phyloP scores from a whole-genome alignment of 2,329 filamentous ascomycete species.

The Mariannaea elegans region DNA sequence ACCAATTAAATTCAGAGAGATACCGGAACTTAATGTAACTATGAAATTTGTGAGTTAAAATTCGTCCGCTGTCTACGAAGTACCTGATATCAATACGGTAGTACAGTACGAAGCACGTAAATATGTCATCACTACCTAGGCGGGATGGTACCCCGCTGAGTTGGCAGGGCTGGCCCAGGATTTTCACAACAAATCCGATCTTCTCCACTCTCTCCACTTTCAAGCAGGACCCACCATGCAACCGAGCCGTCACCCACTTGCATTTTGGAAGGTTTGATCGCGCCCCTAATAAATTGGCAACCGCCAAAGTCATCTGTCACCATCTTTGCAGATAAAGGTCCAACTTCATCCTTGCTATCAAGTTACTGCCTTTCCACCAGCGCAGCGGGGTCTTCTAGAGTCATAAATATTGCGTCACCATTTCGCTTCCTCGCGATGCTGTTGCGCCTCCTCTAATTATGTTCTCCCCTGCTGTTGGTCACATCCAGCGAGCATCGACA shows the following conservation, averaged over 20 bases:
- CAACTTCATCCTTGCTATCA: constrained; percentile 13
- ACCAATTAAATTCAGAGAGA: too few species aligned
- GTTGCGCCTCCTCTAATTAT: constrained; percentile 38
- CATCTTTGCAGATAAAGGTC: background rate
- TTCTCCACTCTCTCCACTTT: constrained; percentile 26
- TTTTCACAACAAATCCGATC: too few species aligned
- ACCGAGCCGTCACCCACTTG: constrained; percentile 32
- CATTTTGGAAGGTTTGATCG: background rate
- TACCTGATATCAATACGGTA: too few species aligned
- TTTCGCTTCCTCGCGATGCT: constrained; percentile 37
- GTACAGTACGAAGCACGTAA: too few species aligned
- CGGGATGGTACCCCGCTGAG: too few species aligned
- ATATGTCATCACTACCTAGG: too few species aligned
- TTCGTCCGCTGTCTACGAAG: too few species aligned
- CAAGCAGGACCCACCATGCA: constrained; percentile 22
- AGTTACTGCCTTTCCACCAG: constrained; percentile 10
- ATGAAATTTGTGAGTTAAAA: too few species aligned
- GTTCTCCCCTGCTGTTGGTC: constrained; percentile 45
- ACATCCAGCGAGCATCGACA: constrained; percentile 51
- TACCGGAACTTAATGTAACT: too few species aligned
- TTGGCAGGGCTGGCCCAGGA: too few species aligned
- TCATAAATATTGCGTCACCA: constrained; percentile 9
- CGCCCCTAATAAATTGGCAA: constrained; percentile 30
- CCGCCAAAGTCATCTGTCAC: constrained; percentile 30
- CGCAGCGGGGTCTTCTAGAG: constrained; percentile 20